phyloP scores from a whole-genome alignment of 352 stramenopile species.

The Globisporangium heterothallicum region DNA sequence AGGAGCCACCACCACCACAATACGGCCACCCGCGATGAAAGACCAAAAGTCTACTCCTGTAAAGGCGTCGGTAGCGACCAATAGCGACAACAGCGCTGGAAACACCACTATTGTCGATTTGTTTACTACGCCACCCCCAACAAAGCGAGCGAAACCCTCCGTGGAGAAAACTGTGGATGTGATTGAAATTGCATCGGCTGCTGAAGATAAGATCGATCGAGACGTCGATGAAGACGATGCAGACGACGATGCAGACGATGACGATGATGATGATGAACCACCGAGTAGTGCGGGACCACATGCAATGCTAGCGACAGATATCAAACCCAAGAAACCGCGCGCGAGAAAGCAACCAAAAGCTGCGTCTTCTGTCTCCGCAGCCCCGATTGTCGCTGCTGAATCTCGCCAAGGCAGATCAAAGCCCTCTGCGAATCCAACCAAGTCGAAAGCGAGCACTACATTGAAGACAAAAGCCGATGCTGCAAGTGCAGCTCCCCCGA shows the following conservation, averaged over 20 bases:
- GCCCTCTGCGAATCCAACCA: neutral
- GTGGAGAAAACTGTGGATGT: neutral
- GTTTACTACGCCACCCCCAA: constrained; percentile 14
- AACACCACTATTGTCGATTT: constrained; percentile 5
- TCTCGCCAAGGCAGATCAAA: neutral
- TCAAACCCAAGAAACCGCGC: neutral
- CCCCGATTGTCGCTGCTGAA: neutral
- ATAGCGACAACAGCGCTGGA: neutral
- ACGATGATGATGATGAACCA: neutral
- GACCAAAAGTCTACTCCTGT: neutral
- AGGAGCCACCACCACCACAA: too few species aligned
- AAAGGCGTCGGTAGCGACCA: neutral
- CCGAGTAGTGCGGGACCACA: neutral
- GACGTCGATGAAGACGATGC: neutral
- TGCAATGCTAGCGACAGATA: neutral
- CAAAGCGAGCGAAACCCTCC: constrained; percentile 7
- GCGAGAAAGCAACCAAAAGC: neutral
- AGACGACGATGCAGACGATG: neutral
- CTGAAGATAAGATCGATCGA: neutral
- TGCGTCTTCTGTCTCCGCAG: neutral
- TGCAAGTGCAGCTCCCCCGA: neutral
- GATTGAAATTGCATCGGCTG: neutral
- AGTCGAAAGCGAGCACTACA: constrained; percentile 1
- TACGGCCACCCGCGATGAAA: too few species aligned
- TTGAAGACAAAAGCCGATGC: constrained; percentile 3